Evolutionary conservation across 2,329 filamentous ascomycete species (phyloP).

Genomic region (Gnomoniopsis sp.): DNA sequence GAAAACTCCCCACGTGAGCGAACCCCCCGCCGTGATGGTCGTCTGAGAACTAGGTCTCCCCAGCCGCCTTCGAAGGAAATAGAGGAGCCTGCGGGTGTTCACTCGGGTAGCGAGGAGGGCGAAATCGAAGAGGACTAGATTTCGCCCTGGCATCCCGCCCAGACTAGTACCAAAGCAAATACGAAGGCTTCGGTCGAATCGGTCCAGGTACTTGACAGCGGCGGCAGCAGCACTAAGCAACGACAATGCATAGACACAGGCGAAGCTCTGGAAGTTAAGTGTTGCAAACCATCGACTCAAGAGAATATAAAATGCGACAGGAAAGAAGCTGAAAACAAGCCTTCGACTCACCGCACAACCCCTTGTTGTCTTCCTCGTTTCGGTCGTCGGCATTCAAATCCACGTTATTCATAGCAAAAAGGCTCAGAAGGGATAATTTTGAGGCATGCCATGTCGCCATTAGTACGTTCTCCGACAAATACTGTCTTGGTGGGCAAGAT

Average conservation of each 20-base stretch:
- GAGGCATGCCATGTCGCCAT: conserved; percentile 16
- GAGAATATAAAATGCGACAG: no score
- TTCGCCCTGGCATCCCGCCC: not conserved
- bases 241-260: not conserved
- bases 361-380: no score
- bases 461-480: conserved; percentile 19
- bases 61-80: conserved; percentile 40
- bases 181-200: not conserved
- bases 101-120: conserved; percentile 92
- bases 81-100: conserved; percentile 60
- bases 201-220: no score
- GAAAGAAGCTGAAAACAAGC: not conserved
- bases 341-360: not conserved
- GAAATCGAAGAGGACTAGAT: conserved; percentile 83
- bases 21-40: conserved; percentile 55
- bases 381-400: not conserved
- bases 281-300: no score
- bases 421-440: not conserved
- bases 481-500: conserved; percentile 19
- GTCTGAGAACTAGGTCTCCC: conserved; percentile 54
- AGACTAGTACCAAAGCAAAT: conserved; percentile 16
- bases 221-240: not conserved
- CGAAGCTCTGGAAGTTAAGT: no score
- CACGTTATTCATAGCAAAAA: not conserved
- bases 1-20: conserved; percentile 58